Conservation (phyloP, 345 rosid genomes). For the Eucalyptus tenuipes region DNA sequence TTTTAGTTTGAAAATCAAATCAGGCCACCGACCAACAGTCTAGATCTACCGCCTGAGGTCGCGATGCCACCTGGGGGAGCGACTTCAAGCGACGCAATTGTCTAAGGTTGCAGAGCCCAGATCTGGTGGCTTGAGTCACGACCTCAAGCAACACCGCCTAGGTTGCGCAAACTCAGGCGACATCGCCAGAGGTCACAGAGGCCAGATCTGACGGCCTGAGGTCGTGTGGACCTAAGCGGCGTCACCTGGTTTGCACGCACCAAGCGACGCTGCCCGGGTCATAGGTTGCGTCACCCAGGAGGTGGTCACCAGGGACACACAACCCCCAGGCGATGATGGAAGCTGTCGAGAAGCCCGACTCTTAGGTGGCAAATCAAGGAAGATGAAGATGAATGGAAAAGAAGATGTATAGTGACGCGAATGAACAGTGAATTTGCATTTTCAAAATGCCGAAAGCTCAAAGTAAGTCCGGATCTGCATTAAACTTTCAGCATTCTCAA, state of each 20-base stretch:
- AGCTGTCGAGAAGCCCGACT: fast-evolving
- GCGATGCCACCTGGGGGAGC: fast-evolving
- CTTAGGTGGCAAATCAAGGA: no score
- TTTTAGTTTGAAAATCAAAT: no score
- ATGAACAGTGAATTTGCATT: no score
- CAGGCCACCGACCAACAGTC: fast-evolving
- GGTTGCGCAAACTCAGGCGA: fast-evolving
- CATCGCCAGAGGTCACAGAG: fast-evolving
- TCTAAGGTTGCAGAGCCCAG: fast-evolving
- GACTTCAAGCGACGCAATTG: fast-evolving
- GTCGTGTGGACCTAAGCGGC: fast-evolving
- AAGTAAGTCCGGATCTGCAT: fast-evolving
- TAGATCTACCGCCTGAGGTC: fast-evolving
- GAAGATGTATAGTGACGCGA: no score
- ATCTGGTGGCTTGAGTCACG: fast-evolving
- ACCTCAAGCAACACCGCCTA: fast-evolving
- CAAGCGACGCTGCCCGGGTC: fast-evolving
- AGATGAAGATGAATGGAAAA: no score
- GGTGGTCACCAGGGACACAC: fast-evolving
- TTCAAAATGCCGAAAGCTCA: fast-evolving
- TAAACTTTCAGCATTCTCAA: fast-evolving
- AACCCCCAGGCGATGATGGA: fast-evolving
- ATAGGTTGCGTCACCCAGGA: fast-evolving
- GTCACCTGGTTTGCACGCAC: fast-evolving
- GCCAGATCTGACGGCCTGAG: fast-evolving